Evolutionary conservation across 2,329 filamentous ascomycete species (phyloP).

Genomic region (Ascochyta rabiei): DNA sequence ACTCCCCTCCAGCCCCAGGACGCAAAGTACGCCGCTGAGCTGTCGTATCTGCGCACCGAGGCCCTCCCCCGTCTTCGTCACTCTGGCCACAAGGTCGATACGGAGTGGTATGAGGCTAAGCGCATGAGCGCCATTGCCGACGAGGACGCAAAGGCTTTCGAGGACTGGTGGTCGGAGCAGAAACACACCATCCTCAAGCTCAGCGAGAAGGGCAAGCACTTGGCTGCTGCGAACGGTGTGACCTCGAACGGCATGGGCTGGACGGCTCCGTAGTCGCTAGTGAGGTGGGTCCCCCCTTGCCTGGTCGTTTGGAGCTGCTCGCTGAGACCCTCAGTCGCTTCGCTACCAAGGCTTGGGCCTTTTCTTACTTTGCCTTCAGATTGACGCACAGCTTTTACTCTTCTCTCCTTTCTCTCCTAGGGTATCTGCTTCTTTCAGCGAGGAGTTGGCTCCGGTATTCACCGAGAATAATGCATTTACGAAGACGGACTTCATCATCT

Average conservation of each 20-base stretch:
- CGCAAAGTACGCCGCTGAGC: constrained; percentile 43
- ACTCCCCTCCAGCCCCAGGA: constrained; percentile 44
- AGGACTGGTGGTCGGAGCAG: constrained; percentile 49
- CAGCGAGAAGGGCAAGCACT: constrained; percentile 37
- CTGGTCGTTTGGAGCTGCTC: constrained; percentile 13
- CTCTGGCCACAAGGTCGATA: constrained; percentile 41
- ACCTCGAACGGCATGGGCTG: constrained; percentile 43
- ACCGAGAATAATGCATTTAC: constrained; percentile 23
- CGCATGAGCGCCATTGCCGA: constrained; percentile 21
- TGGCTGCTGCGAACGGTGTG: constrained; percentile 33
- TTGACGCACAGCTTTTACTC: constrained; percentile 4
- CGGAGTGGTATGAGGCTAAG: constrained; percentile 43
- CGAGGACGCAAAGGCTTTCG: constrained; percentile 42
- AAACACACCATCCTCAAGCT: constrained; percentile 41
- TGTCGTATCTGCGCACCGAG: constrained; percentile 48
- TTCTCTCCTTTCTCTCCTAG: constrained; percentile 12
- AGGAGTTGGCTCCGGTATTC: constrained; percentile 31
- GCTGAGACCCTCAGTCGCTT: constrained; percentile 10
- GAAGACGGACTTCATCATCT: constrained; percentile 19
- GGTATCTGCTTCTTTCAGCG: constrained; percentile 23
- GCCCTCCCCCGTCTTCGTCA: constrained; percentile 54
- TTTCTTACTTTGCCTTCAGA: constrained; percentile 10
- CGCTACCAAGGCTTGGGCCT: constrained; percentile 4
- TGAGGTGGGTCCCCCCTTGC: constrained; percentile 28
- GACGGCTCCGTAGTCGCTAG: constrained; percentile 43